Conservation (phyloP, 768 basidiomycete species). For the Daedaleopsis sinensis region DNA sequence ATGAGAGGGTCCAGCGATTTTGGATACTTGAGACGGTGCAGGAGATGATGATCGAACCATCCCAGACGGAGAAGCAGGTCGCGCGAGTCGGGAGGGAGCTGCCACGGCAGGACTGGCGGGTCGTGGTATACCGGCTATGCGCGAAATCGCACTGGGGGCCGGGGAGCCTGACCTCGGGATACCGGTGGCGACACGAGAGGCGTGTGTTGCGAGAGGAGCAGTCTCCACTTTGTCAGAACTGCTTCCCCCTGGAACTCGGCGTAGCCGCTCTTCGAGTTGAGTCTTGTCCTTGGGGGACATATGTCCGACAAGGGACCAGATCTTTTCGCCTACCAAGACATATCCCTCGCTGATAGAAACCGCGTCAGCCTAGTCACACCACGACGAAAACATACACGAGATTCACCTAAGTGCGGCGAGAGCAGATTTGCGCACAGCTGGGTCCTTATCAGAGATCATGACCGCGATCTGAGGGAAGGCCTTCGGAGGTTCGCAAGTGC, state of each 20-base stretch:
- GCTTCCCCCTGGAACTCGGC: conserved; percentile 75
- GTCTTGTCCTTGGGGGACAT: conserved; percentile 88
- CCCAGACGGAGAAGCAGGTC: conserved; percentile 45
- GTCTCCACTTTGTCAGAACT: conserved; percentile 44
- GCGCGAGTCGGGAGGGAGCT: conserved; percentile 42
- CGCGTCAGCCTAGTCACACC: conserved; percentile 10
- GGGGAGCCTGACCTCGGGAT: conserved; percentile 55
- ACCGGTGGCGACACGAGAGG: conserved; percentile 54
- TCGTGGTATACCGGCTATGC: conserved; percentile 47
- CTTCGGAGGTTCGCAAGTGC: conserved; percentile 78
- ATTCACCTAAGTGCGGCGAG: conserved; percentile 79
- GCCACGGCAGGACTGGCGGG: conserved; percentile 50
- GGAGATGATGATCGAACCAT: conserved; percentile 50
- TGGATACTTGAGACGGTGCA: conserved; percentile 15
- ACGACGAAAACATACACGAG: background rate
- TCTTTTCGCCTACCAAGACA: conserved; percentile 79
- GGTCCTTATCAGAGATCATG: conserved; percentile 89
- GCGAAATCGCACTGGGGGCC: conserved; percentile 40
- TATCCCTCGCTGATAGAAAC: conserved; percentile 68
- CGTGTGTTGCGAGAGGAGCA: conserved; percentile 46
- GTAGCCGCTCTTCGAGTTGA: conserved; percentile 87
- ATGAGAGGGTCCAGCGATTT: conserved; percentile 29
- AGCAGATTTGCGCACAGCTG: conserved; percentile 85
- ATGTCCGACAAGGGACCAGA: conserved; percentile 77
- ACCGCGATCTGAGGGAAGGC: conserved; percentile 77